A percentile compares a stretch with the other conserved stretches of the same genome.
These are phyloP conservation scores for Globisporangium apiculatum DNA, from an alignment of 352 stramenopile genomes.

Conservation along the genomic window DNA sequence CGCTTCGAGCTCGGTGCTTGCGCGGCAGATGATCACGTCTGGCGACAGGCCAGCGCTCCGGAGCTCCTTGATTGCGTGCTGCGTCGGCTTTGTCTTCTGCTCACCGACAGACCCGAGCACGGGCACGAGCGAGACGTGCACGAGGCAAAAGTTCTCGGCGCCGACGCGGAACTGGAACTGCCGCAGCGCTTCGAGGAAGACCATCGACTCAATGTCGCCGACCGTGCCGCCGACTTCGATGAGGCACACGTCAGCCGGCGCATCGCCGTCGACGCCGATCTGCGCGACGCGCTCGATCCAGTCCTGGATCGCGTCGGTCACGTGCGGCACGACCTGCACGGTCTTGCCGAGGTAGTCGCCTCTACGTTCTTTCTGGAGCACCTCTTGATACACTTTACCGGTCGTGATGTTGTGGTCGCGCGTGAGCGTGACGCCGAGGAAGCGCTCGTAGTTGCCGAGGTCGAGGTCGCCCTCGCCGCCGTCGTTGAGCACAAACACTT, in stretches of 20 bases:
- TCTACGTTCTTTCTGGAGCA: slow-evolving; percentile 94
- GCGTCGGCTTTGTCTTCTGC: slow-evolving; percentile 99
- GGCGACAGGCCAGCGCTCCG: slow-evolving; percentile 93
- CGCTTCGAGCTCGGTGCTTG: slow-evolving; percentile 88
- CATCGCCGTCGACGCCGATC: slow-evolving; percentile 83
- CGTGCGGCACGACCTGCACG: slow-evolving; percentile 97
- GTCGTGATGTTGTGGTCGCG: slow-evolving; percentile 99
- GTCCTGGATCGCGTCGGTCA: slow-evolving; percentile 92
- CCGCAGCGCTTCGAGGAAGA: slow-evolving; percentile 98
- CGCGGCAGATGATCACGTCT: slow-evolving; percentile 97
- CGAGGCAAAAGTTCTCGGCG: slow-evolving; percentile 97
- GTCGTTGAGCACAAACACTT: slow-evolving; percentile 98
- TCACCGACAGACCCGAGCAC: slow-evolving; percentile 97
- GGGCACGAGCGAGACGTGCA: slow-evolving; percentile 98
- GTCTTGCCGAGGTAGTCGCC: slow-evolving; percentile 99
- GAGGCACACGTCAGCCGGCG: slow-evolving; percentile 95
- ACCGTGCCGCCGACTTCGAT: slow-evolving; percentile 99
- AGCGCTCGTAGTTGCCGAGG: slow-evolving; percentile 99
- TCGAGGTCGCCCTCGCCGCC: slow-evolving; percentile 96
- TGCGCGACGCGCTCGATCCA: slow-evolving; percentile 98
- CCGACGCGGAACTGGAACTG: slow-evolving; percentile 99
- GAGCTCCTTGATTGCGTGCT: slow-evolving; percentile 99
- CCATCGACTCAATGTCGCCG: slow-evolving; percentile 99
- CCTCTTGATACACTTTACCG: slow-evolving; percentile 96
- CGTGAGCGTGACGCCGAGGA: slow-evolving; percentile 93